Evolutionary conservation across 257 asterid species (phyloP).

Genomic region (Ilex aquifolium): DNA sequence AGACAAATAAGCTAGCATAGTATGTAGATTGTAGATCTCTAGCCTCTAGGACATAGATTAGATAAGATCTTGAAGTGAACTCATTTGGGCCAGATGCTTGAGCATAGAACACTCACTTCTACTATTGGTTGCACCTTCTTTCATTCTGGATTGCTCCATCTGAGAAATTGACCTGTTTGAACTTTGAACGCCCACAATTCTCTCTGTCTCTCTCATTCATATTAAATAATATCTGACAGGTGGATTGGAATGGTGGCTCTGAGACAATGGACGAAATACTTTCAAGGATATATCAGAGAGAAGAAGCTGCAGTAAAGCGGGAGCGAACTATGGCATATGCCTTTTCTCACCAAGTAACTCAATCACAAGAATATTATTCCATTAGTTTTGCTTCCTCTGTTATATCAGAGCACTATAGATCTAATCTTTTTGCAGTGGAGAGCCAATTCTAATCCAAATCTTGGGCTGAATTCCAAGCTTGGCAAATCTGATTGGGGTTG

Average conservation of each 20-base stretch:
- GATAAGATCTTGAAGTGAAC: too few species aligned
- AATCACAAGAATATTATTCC: not conserved
- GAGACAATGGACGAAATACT: constrained; percentile 71
- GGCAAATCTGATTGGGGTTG: constrained; percentile 85
- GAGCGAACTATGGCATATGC: constrained; percentile 96
- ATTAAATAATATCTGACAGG: constrained; percentile 38
- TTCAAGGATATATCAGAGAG: constrained; percentile 81
- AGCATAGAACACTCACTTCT: too few species aligned
- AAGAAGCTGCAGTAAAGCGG: constrained; percentile 83
- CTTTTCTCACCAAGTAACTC: constrained; percentile 76
- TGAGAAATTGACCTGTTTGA: too few species aligned
- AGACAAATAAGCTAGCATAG: too few species aligned
- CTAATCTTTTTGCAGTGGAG: constrained; percentile 62
- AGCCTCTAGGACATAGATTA: too few species aligned
- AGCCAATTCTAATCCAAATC: constrained; percentile 49
- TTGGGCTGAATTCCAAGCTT: constrained; percentile 47
- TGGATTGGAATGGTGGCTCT: constrained; percentile 83
- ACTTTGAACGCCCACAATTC: too few species aligned
- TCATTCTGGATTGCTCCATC: too few species aligned
- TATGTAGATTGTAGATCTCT: too few species aligned
- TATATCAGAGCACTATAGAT: too few species aligned
- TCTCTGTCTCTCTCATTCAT: constrained; percentile 5
- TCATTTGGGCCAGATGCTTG: too few species aligned
- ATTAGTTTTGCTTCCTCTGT: too few species aligned
- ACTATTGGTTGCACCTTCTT: too few species aligned